Evolutionary conservation across 2,329 filamentous ascomycete species (phyloP), one percentile per base, ranked within the genome.

Genomic region (Thelonectria olida): DNA sequence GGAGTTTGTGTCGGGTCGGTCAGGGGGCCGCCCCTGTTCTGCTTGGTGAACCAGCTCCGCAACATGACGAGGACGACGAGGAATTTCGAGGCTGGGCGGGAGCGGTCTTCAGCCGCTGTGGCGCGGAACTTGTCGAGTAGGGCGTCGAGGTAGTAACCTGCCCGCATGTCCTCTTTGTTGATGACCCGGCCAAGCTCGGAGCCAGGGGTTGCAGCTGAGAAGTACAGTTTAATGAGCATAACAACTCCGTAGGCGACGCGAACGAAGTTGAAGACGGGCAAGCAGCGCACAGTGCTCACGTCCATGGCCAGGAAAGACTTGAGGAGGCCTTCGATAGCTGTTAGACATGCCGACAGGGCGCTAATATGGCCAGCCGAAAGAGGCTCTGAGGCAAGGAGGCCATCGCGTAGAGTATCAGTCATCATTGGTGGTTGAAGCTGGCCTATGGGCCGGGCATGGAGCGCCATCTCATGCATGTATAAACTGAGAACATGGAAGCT

Each of bases 391-490:
- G 71, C 72, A 25, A 80, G 71, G 49, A 83, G 74, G 28, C 79
- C 78, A 53, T 81, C 76, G 20, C 79, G 76, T 27, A 84, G 71
- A 45, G 79, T 74, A 8, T 81, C 79, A n/a, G 80, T 76, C 71
- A 79, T 81, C 69, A 80, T 80, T 7, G 80, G 80, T 19, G 79
- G 79, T 61, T 71, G 78, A 68, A 85, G 80, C 63, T 86, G 84
- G 53, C 91, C 88, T 8, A 87, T 80, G 19, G 80, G 81, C 56
- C 90, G 87, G 8, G 85, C 81, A 65, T 92, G 88, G 64, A 94
- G 85, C 3, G 86, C 88, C 54, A 92, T 86, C 75, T 94, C 92
- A 73, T 94, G 90, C 80, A 93, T 88, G 72, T 91, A 93, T 3
- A 94, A 79, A 63, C 84, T 90, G 34, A 92, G 74, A 2, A 90